Evolutionary conservation across 139 green algal species (phyloP).

Genomic region (Spirogloea muscicola): DNA sequence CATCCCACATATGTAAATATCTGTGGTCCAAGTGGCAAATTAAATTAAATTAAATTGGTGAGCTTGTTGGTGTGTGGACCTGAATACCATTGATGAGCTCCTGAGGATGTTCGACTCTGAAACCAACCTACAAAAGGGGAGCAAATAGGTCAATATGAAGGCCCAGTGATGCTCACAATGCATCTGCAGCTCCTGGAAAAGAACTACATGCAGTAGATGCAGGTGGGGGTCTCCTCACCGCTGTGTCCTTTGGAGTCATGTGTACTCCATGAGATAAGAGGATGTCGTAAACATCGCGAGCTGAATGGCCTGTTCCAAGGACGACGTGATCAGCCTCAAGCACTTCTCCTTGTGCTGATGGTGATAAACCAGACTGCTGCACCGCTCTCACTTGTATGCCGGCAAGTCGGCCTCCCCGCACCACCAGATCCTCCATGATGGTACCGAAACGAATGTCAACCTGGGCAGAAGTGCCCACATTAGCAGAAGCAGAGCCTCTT

Average conservation of each 20-base stretch:
- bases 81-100: slow-evolving; percentile 63
- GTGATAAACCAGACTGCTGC: no score
- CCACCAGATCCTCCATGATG: slow-evolving; percentile 55
- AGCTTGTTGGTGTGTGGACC: slow-evolving; percentile 20
- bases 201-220: not conserved
- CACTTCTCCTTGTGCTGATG: slow-evolving; percentile 27
- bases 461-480: no score
- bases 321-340: slow-evolving; percentile 57
- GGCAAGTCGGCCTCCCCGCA: slow-evolving; percentile 42
- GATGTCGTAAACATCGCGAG: slow-evolving; percentile 55
- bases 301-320: slow-evolving; percentile 56
- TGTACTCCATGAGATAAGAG: slow-evolving; percentile 56
- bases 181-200: not conserved
- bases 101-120: slow-evolving; percentile 83
- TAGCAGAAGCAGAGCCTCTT: no score
- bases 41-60: not conserved
- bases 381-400: slow-evolving; percentile 55
- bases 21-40: no score
- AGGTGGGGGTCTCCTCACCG: slow-evolving; percentile 29
- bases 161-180: not conserved
- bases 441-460: slow-evolving; percentile 63
- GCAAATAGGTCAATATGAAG: not conserved
- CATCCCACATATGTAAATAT: not conserved
- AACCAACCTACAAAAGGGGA: slow-evolving; percentile 54
- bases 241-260: slow-evolving; percentile 71